These are phyloP conservation scores for Microdochium bolleyi DNA, from an alignment of 2,329 filamentous ascomycete species.

Conservation along the genomic window DNA sequence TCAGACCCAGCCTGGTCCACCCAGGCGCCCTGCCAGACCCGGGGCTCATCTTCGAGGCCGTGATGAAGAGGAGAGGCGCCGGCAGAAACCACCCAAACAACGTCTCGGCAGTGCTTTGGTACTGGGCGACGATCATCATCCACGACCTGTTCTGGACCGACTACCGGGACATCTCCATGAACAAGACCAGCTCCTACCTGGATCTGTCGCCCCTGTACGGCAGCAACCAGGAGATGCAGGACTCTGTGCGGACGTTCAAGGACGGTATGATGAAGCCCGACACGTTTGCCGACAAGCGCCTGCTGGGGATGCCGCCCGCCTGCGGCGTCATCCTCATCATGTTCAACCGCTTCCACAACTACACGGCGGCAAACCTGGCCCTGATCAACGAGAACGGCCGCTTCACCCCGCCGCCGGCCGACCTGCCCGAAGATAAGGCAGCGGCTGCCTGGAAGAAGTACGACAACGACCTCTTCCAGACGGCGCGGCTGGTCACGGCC, in stretches of 20 bases:
- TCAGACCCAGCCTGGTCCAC: slow-evolving; percentile 49
- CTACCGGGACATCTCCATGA: slow-evolving; percentile 45
- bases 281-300: slow-evolving; percentile 60
- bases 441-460: slow-evolving; percentile 55
- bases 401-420: slow-evolving; percentile 57
- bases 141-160: slow-evolving; percentile 71
- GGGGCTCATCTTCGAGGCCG: slow-evolving; percentile 49
- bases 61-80: slow-evolving; percentile 48
- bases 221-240: slow-evolving; percentile 57
- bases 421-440: slow-evolving; percentile 39
- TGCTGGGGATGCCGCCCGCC: slow-evolving; percentile 64
- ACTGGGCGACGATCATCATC: slow-evolving; percentile 67
- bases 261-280: slow-evolving; percentile 68
- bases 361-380: slow-evolving; percentile 70
- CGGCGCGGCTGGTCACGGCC: slow-evolving; percentile 64
- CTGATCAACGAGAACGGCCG: slow-evolving; percentile 78
- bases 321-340: slow-evolving; percentile 66
- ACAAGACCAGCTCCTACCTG: slow-evolving; percentile 58
- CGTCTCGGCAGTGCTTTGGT: slow-evolving; percentile 63
- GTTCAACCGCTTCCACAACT: slow-evolving; percentile 83
- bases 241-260: slow-evolving; percentile 60
- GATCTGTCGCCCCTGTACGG: slow-evolving; percentile 68
- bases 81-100: slow-evolving; percentile 62
- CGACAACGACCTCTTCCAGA: slow-evolving; percentile 75
- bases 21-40: slow-evolving; percentile 62